A percentile compares a stretch with the other conserved stretches of the same genome.
Conservation (phyloP, 2,329 filamentous ascomycete species). For the Colletotrichum tropicicola region DNA sequence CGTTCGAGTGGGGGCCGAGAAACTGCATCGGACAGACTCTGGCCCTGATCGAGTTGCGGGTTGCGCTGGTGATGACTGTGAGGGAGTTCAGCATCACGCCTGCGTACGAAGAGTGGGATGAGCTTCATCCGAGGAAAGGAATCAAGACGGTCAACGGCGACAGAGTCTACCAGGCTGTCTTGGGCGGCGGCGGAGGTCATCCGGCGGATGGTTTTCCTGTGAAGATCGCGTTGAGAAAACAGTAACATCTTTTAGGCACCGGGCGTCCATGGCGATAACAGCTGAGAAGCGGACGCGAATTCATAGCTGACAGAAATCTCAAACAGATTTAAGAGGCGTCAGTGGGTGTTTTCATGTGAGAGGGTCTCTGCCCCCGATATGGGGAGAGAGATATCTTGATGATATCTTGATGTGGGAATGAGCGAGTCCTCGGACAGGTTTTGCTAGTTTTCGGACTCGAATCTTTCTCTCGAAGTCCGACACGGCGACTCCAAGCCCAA, state of each 20-base stretch:
- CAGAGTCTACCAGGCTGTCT: background rate
- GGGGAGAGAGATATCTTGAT: too few species aligned
- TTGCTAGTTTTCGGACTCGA: background rate
- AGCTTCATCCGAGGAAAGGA: conserved; percentile 14
- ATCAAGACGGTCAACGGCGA: conserved; percentile 33
- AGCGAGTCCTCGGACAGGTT: conserved; percentile 1
- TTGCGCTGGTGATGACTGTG: conserved; percentile 54
- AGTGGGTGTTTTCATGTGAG: too few species aligned
- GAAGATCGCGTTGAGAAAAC: background rate
- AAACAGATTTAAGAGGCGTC: too few species aligned
- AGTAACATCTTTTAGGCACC: background rate
- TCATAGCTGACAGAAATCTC: background rate
- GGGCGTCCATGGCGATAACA: too few species aligned
- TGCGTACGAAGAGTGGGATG: conserved; percentile 12
- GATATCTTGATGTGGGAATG: background rate
- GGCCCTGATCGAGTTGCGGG: conserved; percentile 57
- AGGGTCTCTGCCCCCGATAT: too few species aligned
- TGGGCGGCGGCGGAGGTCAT: conserved; percentile 11
- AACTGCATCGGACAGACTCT: conserved; percentile 55
- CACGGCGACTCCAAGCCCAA: background rate
- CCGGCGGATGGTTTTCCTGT: conserved; percentile 14
- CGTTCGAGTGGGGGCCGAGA: conserved; percentile 59
- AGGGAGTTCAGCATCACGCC: conserved; percentile 50
- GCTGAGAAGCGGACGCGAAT: too few species aligned
- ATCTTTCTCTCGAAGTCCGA: background rate